Evolutionary conservation across 441 rosid species (phyloP), one percentile per base, ranked within the genome.

Genomic region (Biscutella laevigata): DNA sequence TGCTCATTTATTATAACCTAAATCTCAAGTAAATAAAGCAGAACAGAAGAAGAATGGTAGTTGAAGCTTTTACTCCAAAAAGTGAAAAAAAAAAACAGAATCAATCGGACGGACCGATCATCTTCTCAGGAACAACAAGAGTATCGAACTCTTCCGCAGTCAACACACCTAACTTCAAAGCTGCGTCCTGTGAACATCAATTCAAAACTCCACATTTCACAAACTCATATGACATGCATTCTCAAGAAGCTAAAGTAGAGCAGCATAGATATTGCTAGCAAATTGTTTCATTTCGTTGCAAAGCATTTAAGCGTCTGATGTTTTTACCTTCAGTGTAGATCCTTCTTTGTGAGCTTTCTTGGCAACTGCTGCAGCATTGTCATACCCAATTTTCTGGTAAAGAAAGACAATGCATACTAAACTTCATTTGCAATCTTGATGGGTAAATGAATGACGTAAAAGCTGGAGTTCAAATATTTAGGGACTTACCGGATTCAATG

Each of bases 271-370:
- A 30, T 19, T 44, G 43, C 34, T 44, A 16, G 14, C 17, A 46
- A 46, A 32, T 19, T 48, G 27, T 29, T 17, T n/a, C n/a, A n/a
- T n/a, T 24, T 51, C 8, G 12, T 12, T 28, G 41, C 53, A 9
- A 33, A 41, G 6, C 29, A 43, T 61, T 43, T n/a, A 10, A 20
- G 53, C 7, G 25, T 50, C 53, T 49, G 26, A 48, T 50, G 21
- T 58, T 73, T 56, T 59, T n/a, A 83, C 98, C 98, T 91, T 91
- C 72, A 88, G 59, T 34, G 95, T 85, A 38, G 70, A 50, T 54
- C 96, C 98, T 67, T 85, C 98, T 69, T 85, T 88, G 69, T 91
- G 98, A 52, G 98, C 96, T 70, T 72, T 79, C 84, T 91, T 91
- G 55, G 98, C 98, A 72, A 91, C 98, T 42, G 91, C 94, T 7